Base-by-base conservation (phyloP, 2,329 filamentous ascomycete species). In the Didymella keratinophila region DNA sequence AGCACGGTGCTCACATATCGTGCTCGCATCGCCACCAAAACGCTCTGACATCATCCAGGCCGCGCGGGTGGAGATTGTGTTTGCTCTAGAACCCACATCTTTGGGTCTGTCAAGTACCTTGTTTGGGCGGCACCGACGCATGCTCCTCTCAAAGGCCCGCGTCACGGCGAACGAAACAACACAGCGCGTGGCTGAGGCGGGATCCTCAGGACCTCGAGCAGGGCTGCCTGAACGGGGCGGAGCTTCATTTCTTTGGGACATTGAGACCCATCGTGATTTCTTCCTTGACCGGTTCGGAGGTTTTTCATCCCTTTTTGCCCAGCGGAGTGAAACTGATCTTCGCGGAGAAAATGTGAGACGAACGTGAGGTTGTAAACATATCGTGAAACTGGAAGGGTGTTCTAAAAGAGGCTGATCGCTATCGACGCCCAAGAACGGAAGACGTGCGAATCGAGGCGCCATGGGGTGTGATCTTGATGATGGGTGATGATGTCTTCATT, bases 31-130 rank as follows among this genome's bases (percentile, higher is more conserved):
- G 2, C 36, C 14, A 27, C 37, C 16, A 37, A 4, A 25, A 50
- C 53, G 56, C 50, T 50, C 37, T 58, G 56, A 58, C 46, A 54
- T 58, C 50, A 58, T 30, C 45, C 28, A 14, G 34, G 32, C 27
- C 37, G 32, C 41, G 27, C 18, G 7, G 14, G 46, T 46, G 56
- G 45, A 54, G 20, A 50, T 42, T 50, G 16, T 50, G 45, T 51
- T 54, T 54, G 37, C 45, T 58, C 56, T 54, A 46, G 50, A 54
- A 49, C 52, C 47, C 56, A 34, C 30, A 11, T 20, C 25, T 18
- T 16, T 27, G 39, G 32, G 32, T 18, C 32, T 16, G 4, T 16
- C 16, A 16, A 9, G n/a, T 4, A 34, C 10, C 30, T 27, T 47
- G 32, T 43, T 52, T 44, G 27, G 37, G n/a, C 27, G 36, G 16